These are phyloP conservation scores for Tolypocladium cylindrosporum DNA, from an alignment of 2,329 filamentous ascomycete genomes.

Conservation along the genomic window DNA sequence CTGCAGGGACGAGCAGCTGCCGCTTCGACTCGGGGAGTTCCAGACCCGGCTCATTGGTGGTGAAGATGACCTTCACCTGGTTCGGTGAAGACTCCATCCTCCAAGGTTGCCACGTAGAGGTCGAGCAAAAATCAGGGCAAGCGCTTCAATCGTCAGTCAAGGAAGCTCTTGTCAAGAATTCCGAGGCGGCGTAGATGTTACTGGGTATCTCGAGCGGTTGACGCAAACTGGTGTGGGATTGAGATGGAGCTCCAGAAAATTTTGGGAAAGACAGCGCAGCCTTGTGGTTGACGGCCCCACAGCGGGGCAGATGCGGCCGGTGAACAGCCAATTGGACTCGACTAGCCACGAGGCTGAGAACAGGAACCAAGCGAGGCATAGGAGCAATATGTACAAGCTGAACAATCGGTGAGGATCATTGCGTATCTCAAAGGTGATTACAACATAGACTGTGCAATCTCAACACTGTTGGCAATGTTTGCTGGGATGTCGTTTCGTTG, in stretches of 20 bases:
- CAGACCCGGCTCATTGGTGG: conserved; percentile 50
- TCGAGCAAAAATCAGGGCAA: neutral
- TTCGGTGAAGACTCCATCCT: conserved; percentile 29
- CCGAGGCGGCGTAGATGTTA: neutral
- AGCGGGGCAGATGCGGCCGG: neutral
- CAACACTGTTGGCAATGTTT: too few species aligned
- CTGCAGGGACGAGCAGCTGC: conserved; percentile 52
- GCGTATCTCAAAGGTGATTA: neutral
- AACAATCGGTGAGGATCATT: too few species aligned
- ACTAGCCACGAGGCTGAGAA: neutral
- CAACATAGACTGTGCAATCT: neutral
- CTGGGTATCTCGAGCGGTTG: neutral
- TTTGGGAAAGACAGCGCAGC: neutral
- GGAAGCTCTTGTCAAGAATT: neutral
- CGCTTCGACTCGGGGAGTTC: conserved; percentile 52
- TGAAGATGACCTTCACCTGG: conserved; percentile 60
- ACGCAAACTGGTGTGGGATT: neutral
- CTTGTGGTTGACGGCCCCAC: neutral
- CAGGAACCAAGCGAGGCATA: neutral
- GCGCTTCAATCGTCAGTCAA: neutral
- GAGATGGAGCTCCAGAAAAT: neutral
- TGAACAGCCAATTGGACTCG: neutral
- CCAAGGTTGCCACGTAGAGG: conserved; percentile 1
- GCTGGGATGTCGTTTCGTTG: too few species aligned
- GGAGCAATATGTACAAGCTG: neutral